These are phyloP conservation scores for Mycosphaerelloides madeirae DNA, from an alignment of 2,329 filamentous ascomycete species.

Conservation along the genomic window DNA sequence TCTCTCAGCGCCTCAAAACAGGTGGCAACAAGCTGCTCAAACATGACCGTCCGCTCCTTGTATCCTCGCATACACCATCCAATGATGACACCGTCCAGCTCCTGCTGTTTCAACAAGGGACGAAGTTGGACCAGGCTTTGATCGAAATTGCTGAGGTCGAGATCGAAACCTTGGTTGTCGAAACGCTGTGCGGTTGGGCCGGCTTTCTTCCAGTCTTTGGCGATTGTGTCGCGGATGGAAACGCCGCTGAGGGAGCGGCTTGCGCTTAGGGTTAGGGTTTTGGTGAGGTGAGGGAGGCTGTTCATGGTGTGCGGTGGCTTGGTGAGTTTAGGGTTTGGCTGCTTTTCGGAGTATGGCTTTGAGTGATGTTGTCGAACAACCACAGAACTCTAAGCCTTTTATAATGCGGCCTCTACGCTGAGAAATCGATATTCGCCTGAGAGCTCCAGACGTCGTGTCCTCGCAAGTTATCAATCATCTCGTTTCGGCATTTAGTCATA, in stretches of 20 bases:
- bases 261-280: neutral
- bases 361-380: no score
- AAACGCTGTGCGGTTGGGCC: neutral
- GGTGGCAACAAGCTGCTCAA: constrained; percentile 2
- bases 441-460: no score
- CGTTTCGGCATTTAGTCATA: no score
- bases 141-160: constrained; percentile 1
- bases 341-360: no score
- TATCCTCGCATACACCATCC: constrained; percentile 5
- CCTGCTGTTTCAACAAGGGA: neutral
- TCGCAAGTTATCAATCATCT: no score
- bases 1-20: constrained; percentile 1
- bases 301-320: no score
- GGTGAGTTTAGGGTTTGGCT: no score
- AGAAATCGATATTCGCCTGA: no score
- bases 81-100: constrained; percentile 3
- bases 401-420: no score
- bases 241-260: constrained; percentile 1
- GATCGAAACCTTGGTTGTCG: constrained; percentile 5
- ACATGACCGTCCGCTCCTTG: constrained; percentile 1
- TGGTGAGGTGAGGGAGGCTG: no score
- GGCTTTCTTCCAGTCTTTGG: constrained; percentile 3
- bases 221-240: neutral
- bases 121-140: neutral
- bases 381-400: no score